Percentiles rank a stretch among this genome's conserved stretches.
These are phyloP conservation scores for Podila epicladia DNA, from an alignment of 192 early-diverging fungal genomes.

Conservation along the genomic window DNA sequence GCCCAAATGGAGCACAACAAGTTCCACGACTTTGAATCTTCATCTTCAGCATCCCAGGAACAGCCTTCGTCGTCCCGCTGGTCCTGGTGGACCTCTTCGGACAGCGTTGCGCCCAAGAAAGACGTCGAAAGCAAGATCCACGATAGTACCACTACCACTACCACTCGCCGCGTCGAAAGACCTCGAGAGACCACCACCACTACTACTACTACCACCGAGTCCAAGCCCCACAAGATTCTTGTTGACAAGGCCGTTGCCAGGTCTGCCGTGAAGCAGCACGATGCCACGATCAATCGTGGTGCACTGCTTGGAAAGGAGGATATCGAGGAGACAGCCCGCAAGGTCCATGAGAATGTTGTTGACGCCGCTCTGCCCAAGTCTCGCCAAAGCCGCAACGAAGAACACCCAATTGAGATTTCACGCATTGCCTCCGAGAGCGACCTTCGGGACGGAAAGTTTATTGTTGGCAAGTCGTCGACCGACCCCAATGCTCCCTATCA, in stretches of 20 bases:
- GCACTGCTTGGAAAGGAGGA: conserved; percentile 3
- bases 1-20: neutral
- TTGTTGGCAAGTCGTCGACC: conserved; percentile 3
- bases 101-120: neutral
- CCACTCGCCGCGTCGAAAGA: too few relatives aligned
- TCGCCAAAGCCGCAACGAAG: conserved; percentile 25
- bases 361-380: conserved; percentile 17
- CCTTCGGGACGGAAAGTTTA: conserved; percentile 22
- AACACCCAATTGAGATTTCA: conserved; percentile 20
- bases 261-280: conserved; percentile 32
- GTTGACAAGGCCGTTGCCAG: conserved; percentile 35
- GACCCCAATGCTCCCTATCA: neutral
- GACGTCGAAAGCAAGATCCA: neutral
- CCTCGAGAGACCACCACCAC: neutral
- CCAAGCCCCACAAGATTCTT: conserved; percentile 17
- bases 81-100: conserved; percentile 27
- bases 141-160: too few relatives aligned
- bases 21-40: conserved; percentile 9
- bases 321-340: conserved; percentile 32
- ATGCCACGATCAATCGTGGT: conserved; percentile 4
- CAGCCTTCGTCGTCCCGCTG: conserved; percentile 24
- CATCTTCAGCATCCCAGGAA: conserved; percentile 4
- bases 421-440: conserved; percentile 21
- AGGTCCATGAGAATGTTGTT: conserved; percentile 43
- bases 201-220: neutral